Evolutionary conservation across 306 rosid genomes (phyloP), one percentile per base, ranked within the genome.

Genomic region (Spatholobus suberectus): DNA sequence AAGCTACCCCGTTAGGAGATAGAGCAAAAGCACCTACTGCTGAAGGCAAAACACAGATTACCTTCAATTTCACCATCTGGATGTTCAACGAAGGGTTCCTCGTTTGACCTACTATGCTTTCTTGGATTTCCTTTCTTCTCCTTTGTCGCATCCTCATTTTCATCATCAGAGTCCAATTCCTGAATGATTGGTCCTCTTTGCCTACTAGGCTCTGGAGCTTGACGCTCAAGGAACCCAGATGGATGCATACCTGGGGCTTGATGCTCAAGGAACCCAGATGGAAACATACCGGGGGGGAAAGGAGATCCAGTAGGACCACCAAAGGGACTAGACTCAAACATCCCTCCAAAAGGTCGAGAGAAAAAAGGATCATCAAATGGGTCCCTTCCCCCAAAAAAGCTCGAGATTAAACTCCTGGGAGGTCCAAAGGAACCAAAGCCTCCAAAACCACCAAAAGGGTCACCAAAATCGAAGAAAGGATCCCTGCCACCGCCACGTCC

Each of bases 281-380:
- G 63, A 23, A 3, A 15, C 15, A 85, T 89, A 26, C 38, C 67
- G 0, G 70, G 70, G n/a, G 81, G 63, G 47, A 87, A 88, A 70
- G 94, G 90, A 74, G 67, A 86, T 18, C 90, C 62, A 10, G 89
- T 73, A 1, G 51, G 67, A 44, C 68, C 78, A 74, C 91, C 89
- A 54, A 91, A 82, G 37, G 88, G n/a, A 72, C 84, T 84, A 15
- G 96, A 65, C 27, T 80, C 87, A 3, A 90, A 54, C 90, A 92
- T 84, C 82, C 97, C 89, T 77, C 94, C 94, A 27, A 96, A 87
- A 2, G 98, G 99, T 38, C 75, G 88, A 54, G 87, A 85, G 81
- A 93, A 94, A 86, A 93, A 96, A 65, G 98, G 97, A 20, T 93
- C 98, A 35, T 91, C 91, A 82, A 96, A 93, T 11, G 97, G 95